phyloP scores from a whole-genome alignment of 192 early-diverging fungal genomes.

The Phlyctochytrium bullatum region DNA sequence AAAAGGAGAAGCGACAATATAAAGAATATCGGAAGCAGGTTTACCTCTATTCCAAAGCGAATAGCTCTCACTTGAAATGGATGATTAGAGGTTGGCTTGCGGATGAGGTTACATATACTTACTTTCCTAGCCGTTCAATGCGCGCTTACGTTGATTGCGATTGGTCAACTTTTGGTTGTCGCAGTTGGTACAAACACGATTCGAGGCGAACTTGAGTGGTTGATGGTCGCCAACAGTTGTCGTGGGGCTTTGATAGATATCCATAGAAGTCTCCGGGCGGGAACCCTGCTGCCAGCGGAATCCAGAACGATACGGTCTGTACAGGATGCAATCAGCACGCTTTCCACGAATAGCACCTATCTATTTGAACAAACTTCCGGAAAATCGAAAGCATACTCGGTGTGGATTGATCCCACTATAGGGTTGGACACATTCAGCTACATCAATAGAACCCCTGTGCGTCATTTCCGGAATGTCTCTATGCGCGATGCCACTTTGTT shows the following conservation, averaged over 20 bases:
- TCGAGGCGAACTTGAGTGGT: conserved; percentile 6
- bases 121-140: conserved; percentile 16
- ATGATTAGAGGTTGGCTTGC: conserved; percentile 20
- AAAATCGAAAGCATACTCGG: background rate
- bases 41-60: conserved; percentile 26
- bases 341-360: background rate
- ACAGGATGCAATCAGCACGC: background rate
- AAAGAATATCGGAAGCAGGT: conserved; percentile 31
- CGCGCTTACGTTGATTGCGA: conserved; percentile 9
- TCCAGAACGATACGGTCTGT: background rate
- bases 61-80: conserved; percentile 20
- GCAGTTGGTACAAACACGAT: background rate
- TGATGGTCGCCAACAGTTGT: conserved; percentile 8
- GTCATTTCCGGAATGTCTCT: background rate
- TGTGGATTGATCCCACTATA: conserved; percentile 5
- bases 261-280: conserved; percentile 10
- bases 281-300: background rate
- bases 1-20: conserved; percentile 21
- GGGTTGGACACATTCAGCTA: conserved; percentile 5
- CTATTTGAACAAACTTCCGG: conserved; percentile 4
- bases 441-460: background rate
- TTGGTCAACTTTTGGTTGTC: conserved; percentile 17
- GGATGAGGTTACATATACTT: background rate
- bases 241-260: conserved; percentile 6
- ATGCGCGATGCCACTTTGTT: conserved; percentile 19